Conservation (phyloP, 129 eudicot species). For the Flaveria brownii region DNA sequence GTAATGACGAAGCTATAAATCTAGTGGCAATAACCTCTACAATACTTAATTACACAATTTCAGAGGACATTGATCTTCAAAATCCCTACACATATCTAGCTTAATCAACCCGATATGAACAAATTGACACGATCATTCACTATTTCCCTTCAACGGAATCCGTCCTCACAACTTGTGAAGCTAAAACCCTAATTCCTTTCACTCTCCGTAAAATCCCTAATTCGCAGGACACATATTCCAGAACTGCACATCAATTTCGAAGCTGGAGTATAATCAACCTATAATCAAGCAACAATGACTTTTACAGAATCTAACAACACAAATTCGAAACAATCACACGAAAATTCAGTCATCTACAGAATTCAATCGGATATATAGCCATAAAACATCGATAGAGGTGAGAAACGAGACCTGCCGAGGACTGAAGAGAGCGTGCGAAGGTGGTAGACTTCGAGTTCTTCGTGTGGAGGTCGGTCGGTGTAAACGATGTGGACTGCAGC, state of each 20-base stretch:
- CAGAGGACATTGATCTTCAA: background rate
- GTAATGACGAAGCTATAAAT: background rate
- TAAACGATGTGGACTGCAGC: conserved; percentile 67
- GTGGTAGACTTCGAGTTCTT: conserved; percentile 63
- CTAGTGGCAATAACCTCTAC: background rate
- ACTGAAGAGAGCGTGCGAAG: conserved; percentile 75
- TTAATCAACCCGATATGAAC: background rate
- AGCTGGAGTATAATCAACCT: background rate
- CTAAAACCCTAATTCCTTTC: background rate
- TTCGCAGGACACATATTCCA: background rate
- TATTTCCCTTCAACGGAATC: background rate
- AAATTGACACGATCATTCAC: background rate
- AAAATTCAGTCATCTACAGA: background rate
- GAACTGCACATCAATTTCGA: conserved; percentile 7
- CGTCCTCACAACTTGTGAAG: background rate
- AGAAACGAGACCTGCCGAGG: conserved; percentile 62
- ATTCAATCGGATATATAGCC: background rate
- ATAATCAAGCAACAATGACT: background rate
- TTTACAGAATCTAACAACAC: background rate
- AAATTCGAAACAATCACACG: background rate
- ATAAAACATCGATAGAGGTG: background rate
- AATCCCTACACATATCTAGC: background rate
- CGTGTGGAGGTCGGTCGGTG: conserved; percentile 66
- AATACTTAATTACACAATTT: background rate
- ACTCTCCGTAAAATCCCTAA: conserved; percentile 6